These are phyloP conservation scores for Triangularia setosa DNA, from an alignment of 2,329 filamentous ascomycete species.

Conservation along the genomic window DNA sequence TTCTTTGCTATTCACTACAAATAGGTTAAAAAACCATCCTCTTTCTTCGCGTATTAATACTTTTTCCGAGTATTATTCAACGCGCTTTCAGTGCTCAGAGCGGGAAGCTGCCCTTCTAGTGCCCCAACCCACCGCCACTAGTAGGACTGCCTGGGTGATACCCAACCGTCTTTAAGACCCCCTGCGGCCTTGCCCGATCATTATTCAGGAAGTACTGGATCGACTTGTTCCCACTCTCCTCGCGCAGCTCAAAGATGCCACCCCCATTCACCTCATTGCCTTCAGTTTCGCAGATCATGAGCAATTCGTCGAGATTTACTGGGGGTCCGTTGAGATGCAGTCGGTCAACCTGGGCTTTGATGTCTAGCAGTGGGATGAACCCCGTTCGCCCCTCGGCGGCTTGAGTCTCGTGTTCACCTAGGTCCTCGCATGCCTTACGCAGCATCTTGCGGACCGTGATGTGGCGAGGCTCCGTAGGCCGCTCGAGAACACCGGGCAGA, in stretches of 20 bases:
- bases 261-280: slow-evolving; percentile 83
- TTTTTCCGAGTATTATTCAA: neutral
- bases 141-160: slow-evolving; percentile 61
- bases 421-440: slow-evolving; percentile 70
- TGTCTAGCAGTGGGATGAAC: slow-evolving; percentile 64
- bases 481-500: slow-evolving; percentile 33
- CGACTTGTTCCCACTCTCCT: slow-evolving; percentile 41
- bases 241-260: slow-evolving; percentile 73
- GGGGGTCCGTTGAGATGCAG: slow-evolving; percentile 44
- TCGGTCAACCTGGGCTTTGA: slow-evolving; percentile 63
- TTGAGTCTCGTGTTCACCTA: slow-evolving; percentile 35
- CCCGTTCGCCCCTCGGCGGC: slow-evolving; percentile 38
- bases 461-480: slow-evolving; percentile 58
- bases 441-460: slow-evolving; percentile 69
- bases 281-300: slow-evolving; percentile 86
- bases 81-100: neutral
- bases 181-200: slow-evolving; percentile 39
- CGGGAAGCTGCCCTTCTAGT: neutral
- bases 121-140: neutral
- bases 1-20: neutral
- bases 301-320: slow-evolving; percentile 62
- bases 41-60: neutral
- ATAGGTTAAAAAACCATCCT: neutral
- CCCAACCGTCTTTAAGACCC: slow-evolving; percentile 43
- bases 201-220: slow-evolving; percentile 55